Base-by-base conservation (phyloP, 441 rosid species). In the Euphorbia corollata region DNA sequence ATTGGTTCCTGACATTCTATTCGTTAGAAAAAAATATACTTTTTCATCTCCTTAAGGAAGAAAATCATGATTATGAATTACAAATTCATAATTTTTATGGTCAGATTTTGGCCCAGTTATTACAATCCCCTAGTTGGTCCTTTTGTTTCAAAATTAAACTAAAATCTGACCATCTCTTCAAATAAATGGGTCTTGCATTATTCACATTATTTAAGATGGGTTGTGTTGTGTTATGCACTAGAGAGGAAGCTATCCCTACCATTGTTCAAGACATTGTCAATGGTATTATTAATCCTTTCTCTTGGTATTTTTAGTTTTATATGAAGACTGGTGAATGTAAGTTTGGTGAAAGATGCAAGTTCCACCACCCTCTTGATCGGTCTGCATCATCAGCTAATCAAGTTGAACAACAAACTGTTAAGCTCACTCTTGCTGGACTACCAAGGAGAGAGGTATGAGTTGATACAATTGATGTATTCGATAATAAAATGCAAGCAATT, bases 311-410 rank as follows among this genome's bases (percentile, higher is more conserved):
- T 63, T 41, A 92, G 98, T 83, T 65, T 83, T 92, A 90, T 69
- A 88, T 90, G 96, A 92, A 88, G 90, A 92, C 94, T 13, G 98
- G 97, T 48, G 89, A 74, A 58, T 90, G 98, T 68, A 90, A 87
- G 75, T 92, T 78, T 77, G 89, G 86, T 30, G 96, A 90, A 77
- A 80, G 83, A 74, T 92, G 98, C 84, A 90, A 65, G 74, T 92
- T 76, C 73, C 86, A 92, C 84, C 98, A 92, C 77, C 98, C 98
- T 51, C 59, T 82, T 30, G 89, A 92, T 68, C 83, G 92, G 56
- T 73, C 84, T 75, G 85, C 63, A 20, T 65, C 78, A 76, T 64
- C 80, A 47, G 68, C 70, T 70, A 77, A 68, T 65, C 89, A 77
- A 83, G 59, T 73, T 73, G 58, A 77, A 65, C 84, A 83, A 58